Base-by-base conservation (phyloP, 2,329 filamentous ascomycete genomes). In the Neofusicoccum parvum region DNA sequence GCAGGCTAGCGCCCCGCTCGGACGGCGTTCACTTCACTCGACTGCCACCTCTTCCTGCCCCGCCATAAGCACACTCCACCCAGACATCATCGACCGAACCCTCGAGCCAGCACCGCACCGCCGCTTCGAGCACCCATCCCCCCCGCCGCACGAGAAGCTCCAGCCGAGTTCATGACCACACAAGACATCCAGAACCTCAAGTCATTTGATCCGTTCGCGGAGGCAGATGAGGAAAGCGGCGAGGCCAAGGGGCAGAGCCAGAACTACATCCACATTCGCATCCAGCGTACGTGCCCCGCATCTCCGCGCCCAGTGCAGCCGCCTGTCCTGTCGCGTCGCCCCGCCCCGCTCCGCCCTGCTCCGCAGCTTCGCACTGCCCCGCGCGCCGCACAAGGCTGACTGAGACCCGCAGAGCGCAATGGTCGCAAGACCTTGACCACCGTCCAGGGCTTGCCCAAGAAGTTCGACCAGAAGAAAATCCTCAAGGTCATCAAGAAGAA, bases 401-500 rank as follows among this genome's bases (percentile, higher is more conserved):
- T 23, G 37, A 48, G n/a, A 49, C 68, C 39, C 68, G 73, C 81
- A 98, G 94, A 99, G 86, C 95, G 95, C 85, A 99, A 99, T 98
- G 95, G 95, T 89, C 95, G 95, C 83, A 99, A 99, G 89, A 98
- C 95, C 86, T 88, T 99, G 91, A 99, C 95, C 76, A 99, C 95
- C 76, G 94, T 99, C 78, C 94, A 98, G 88, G 95, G 95, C 83
- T 90, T 99, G 77, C 94, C 95, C 70, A 95, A 95, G 86, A 97
- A 98, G 81, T 98, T 97, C 79, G 94, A 97, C 84, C 93, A 95
- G 83, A 98, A 97, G 89, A 97, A 97, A 86, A 97, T 99, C 80
- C 90, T 99, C 77, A 97, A 97, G 87, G 94, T 96, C 83, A 97
- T 98, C 87, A 98, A 98, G 90, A 98, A 98, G 89, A 95, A 97